Percentiles rank a stretch among this genome's conserved stretches.
Evolutionary conservation across 2,329 filamentous ascomycete genomes (phyloP).

Genomic region (Penicillium glabrum): DNA sequence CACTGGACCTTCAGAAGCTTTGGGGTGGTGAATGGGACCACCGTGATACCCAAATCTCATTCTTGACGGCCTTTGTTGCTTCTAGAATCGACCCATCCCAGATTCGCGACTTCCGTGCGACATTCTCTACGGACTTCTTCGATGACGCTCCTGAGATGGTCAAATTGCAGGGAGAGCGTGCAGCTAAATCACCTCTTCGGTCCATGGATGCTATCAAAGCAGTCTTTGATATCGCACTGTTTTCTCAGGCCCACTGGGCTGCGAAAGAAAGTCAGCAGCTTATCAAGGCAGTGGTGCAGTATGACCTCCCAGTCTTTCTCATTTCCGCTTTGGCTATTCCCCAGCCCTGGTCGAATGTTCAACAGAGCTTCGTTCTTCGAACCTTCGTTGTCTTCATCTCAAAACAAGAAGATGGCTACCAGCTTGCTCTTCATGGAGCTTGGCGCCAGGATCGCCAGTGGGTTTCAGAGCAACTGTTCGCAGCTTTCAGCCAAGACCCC

Average conservation of each 20-base stretch:
- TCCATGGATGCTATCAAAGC: conserved; percentile 79
- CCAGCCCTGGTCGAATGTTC: conserved; percentile 50
- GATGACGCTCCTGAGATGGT: conserved; percentile 60
- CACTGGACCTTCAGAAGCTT: conserved; percentile 79
- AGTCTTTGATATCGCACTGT: conserved; percentile 63
- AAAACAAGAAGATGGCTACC: conserved; percentile 73
- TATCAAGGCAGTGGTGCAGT: conserved; percentile 61
- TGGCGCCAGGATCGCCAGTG: conserved; percentile 90
- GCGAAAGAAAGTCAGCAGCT: conserved; percentile 57
- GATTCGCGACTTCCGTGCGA: conserved; percentile 76
- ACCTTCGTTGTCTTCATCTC: conserved; percentile 78
- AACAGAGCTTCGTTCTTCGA: conserved; percentile 50
- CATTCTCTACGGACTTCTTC: conserved; percentile 69
- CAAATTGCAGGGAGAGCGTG: conserved; percentile 61
- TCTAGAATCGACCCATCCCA: conserved; percentile 77
- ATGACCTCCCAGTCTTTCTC: conserved; percentile 51
- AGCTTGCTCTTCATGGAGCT: conserved; percentile 86
- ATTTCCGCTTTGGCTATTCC: conserved; percentile 50
- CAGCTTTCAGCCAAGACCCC: conserved; percentile 69
- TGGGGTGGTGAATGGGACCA: conserved; percentile 91
- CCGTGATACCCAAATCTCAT: conserved; percentile 86
- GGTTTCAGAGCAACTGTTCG: conserved; percentile 77
- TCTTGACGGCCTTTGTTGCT: conserved; percentile 82
- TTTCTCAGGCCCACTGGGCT: conserved; percentile 58
- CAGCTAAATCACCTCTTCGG: conserved; percentile 80